These are phyloP conservation scores for Geoglossum cookeanum DNA, from an alignment of 2,329 filamentous ascomycete species.

Conservation along the genomic window DNA sequence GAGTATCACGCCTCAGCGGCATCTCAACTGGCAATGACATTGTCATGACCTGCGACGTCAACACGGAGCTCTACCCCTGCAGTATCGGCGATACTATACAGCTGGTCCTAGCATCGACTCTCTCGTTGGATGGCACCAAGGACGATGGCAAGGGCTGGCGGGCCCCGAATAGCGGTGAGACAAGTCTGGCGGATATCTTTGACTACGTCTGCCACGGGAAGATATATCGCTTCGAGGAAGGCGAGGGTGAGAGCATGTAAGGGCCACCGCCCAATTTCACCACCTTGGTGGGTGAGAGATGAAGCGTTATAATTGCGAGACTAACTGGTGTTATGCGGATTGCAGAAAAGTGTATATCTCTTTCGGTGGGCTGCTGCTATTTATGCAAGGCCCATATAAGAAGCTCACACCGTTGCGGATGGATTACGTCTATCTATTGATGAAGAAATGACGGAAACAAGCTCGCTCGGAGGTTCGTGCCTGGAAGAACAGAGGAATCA, in stretches of 20 bases:
- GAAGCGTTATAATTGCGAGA: neutral
- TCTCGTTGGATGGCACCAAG: slow-evolving; percentile 71
- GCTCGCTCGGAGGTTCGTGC: neutral
- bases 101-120: slow-evolving; percentile 65
- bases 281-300: neutral
- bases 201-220: slow-evolving; percentile 82
- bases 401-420: slow-evolving; percentile 83
- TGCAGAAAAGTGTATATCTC: slow-evolving; percentile 79
- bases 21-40: slow-evolving; percentile 57
- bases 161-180: slow-evolving; percentile 39
- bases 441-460: slow-evolving; percentile 55
- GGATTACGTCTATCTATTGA: slow-evolving; percentile 79
- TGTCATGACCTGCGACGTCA: slow-evolving; percentile 74
- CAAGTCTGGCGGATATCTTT: slow-evolving; percentile 55
- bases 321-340: neutral
- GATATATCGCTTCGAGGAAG: slow-evolving; percentile 76
- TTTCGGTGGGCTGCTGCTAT: slow-evolving; percentile 81
- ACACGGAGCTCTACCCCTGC: slow-evolving; percentile 77
- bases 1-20: slow-evolving; percentile 68
- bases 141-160: slow-evolving; percentile 62
- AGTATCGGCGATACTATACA: slow-evolving; percentile 55
- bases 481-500: neutral
- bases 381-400: slow-evolving; percentile 84
- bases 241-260: slow-evolving; percentile 68
- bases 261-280: neutral